Base-by-base conservation (phyloP, 148 eudicot species). In the Camellia lanceoleosa region DNA sequence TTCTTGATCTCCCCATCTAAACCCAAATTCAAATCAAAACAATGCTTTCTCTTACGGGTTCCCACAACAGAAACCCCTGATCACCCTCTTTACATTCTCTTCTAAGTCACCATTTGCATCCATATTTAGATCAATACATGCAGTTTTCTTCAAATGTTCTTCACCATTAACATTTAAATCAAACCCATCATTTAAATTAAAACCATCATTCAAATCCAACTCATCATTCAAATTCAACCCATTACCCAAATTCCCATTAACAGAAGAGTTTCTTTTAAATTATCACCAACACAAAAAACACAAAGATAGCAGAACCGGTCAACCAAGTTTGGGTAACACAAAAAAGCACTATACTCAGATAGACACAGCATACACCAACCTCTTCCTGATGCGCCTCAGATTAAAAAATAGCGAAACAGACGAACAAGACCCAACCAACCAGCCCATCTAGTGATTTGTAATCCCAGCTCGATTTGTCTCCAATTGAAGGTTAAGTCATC, bases 21-120 rank as follows among this genome's bases (percentile, higher is more conserved):
- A 72, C 86, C 91, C 80, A 89, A 82, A 91, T 94, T 94, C 88
- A 94, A 89, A 84, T 94, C 98, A 73, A 94, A 89, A 64, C 84
- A 85, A 4, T 59, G 89, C 64, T 87, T 87, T 77, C 69, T 82
- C 74, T 83, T 90, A 75, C 70, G 82, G 71, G 74, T 75, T 78
- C 63, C 74, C 82, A 47, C 69, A 49, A 64, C 65, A 5, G 68
- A 23, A 75, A 23, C 54, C 51, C 60, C 8, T 55, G 81, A 54
- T 73, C 77, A 0, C 20, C 58, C 61, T 30, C 43, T 51, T 62
- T 42, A 16, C 15, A 52, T 68, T 56, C 59, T 72, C 89, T 46
- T 71, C 88, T 80, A 46, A 72, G n/a, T 82, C 94, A 73, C 79
- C 83, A 75, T 81, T 84, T 49, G 81, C 91, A 64, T 82, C 87